Evolutionary conservation across 78 protist genomes (phyloP), one percentile per base, ranked within the genome.

Genomic region (Planoprotostelium fungivorum): DNA sequence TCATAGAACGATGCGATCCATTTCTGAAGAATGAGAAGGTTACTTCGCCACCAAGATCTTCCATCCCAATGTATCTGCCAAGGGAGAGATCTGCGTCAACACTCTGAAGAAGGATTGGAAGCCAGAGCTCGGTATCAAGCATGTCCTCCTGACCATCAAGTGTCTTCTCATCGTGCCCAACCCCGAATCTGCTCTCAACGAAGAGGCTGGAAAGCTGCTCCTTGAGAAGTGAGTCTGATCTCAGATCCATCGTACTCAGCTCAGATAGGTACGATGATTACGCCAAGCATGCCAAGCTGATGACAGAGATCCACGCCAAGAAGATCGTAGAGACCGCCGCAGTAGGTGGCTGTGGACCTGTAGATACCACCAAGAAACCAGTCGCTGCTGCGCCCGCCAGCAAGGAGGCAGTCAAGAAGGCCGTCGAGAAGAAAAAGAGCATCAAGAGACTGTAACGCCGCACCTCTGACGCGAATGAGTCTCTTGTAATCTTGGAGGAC

Each of bases 141-240:
- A 98, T 88, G 88, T 99, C 38, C 88, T 99, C 34, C 39, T 96
- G 91, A 96, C 97, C 0, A 89, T 99, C 84, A 93, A 97, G 73
- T 98, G 99, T 90, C 92, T 99, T 37, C 94, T 99, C 37, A 97
- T 99, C 86, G 97, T 91, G 29, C 99, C 99, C 35, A 97, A 97
- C 95, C 98, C 99, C 0, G 99, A 97, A 89, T 96, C 98, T 1
- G 99, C 99, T 0, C 97, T 99, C 63, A 99, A 99, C 89, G 99
- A 98, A 87, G 99, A 97, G 86, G 99, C 99, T 1, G 99, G 98
- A 0, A 94, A 93, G 92, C 91, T 98, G 34, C 87, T 98, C 9
- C 91, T 97, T 83, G 99, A 99, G 84, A 93, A 94, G 83, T 98
- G 97, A 25, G 37, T 85, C 16, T 5, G 34, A 25, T 85, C 37